phyloP scores from a whole-genome alignment of 768 basidiomycete species.

The Amanita jacksonii region DNA sequence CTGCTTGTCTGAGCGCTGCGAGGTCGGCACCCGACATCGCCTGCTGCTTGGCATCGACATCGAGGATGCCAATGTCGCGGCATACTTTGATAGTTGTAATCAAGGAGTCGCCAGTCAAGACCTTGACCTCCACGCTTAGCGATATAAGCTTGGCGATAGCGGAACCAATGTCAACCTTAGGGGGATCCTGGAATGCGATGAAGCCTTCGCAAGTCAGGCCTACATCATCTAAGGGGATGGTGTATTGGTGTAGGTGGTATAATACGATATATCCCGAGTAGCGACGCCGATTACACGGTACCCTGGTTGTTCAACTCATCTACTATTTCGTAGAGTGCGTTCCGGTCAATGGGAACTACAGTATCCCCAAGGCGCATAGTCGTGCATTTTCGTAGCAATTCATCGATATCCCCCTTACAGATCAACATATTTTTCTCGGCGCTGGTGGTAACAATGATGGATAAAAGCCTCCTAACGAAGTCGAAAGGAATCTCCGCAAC shows the following conservation, averaged over 20 bases:
- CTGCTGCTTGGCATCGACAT: background rate
- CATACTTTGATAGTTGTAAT: conserved; percentile 28
- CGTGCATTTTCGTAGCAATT: background rate
- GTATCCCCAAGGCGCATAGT: background rate
- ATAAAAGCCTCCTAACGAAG: conserved; percentile 26
- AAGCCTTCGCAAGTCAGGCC: conserved; percentile 1
- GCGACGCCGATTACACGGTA: conserved; percentile 1
- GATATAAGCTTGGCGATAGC: conserved; percentile 1
- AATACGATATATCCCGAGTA: background rate
- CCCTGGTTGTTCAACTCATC: background rate
- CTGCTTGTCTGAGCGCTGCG: conserved; percentile 13
- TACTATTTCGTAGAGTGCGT: background rate
- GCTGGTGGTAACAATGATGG: conserved; percentile 13
- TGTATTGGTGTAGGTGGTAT: background rate
- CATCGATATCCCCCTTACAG: conserved; percentile 1
- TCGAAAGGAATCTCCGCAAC: conserved; percentile 26
- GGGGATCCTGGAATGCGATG: conserved; percentile 2
- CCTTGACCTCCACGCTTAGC: conserved; percentile 13
- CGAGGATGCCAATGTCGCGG: conserved; percentile 25
- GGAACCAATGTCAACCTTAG: background rate
- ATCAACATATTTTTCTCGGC: background rate
- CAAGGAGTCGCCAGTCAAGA: conserved; percentile 25
- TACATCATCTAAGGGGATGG: conserved; percentile 4
- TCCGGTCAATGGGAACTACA: background rate
- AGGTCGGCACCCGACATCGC: conserved; percentile 10